Evolutionary conservation across 805 yeast genomes (phyloP).

Genomic region (Ogataea methanolica): DNA sequence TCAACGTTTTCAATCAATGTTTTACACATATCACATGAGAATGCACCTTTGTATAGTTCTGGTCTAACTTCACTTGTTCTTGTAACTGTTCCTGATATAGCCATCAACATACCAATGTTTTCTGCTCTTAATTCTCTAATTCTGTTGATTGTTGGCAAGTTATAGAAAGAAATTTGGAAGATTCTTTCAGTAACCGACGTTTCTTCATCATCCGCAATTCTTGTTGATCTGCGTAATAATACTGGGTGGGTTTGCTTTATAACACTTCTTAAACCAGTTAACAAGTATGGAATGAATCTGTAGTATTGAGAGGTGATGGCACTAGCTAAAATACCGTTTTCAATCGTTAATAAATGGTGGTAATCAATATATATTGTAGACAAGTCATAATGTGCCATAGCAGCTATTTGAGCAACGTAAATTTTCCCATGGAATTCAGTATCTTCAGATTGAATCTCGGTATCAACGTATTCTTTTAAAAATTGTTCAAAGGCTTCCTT

Average conservation of each 20-base stretch:
- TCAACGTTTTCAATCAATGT: constrained; percentile 85
- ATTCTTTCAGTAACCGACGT: constrained; percentile 57
- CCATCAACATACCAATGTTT: constrained; percentile 76
- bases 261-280: constrained; percentile 67
- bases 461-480: constrained; percentile 58
- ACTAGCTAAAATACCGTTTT: constrained; percentile 81
- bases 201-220: constrained; percentile 34
- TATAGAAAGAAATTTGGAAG: constrained; percentile 88
- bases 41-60: constrained; percentile 80
- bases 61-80: constrained; percentile 96
- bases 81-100: constrained; percentile 92
- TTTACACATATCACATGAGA: constrained; percentile 84
- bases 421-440: constrained; percentile 48
- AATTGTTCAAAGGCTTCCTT: constrained; percentile 86
- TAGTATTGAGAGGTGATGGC: constrained; percentile 91
- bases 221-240: constrained; percentile 44
- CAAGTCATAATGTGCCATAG: constrained; percentile 71
- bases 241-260: constrained; percentile 74
- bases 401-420: constrained; percentile 75
- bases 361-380: constrained; percentile 83
- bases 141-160: constrained; percentile 74
- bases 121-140: constrained; percentile 89
- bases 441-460: constrained; percentile 30
- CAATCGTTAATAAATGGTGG: constrained; percentile 67
- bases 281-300: constrained; percentile 82